Evolutionary conservation across 305 asterid genomes (phyloP), one percentile per base, ranked within the genome.

Genomic region (Withania somnifera): DNA sequence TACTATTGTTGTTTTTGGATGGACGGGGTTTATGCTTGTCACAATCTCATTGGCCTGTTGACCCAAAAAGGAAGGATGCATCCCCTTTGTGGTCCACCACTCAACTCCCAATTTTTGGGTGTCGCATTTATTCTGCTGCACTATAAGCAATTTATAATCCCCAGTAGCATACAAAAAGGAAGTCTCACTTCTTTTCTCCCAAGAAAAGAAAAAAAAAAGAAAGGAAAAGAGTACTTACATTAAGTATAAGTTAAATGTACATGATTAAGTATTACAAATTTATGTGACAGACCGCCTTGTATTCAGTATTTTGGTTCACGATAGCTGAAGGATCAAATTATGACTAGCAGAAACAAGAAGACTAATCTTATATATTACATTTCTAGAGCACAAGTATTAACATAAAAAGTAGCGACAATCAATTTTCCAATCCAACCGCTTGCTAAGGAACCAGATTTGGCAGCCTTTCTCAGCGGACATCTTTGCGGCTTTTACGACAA

Each of bases 21-120:
- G 87, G 88, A 87, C 80, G 88, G 86, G 85, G 85, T 85, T 63
- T 63, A 85, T 82, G 85, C 83, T 63, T 63, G 71, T 63, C 71
- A 28, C 42, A 5, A 14, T 14, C 83, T 85, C 67, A 73, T 85
- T 5, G 57, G 84, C 64, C 26, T 67, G 22, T 61, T 61, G 42
- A 30, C 36, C 1, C 13, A 14, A 51, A 28, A 63, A 26, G n/a
- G n/a, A n/a, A 71, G 54, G 79, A 68, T 77, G 78, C 47, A 36
- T 38, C 38, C 28, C 17, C 77, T 66, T 51, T 45, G 61, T 85
- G 88, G 88, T 85, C 87, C 90, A 87, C 86, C 79, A 66, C 38
- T 77, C 76, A 17, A 20, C 24, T n/a, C 58, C 81, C 51, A 67
- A 42, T 17, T 36, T 67, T 71, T 40, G 58, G 56, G 19, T 7